A percentile compares a stretch with the other conserved stretches of the same genome.
phyloP scores from a whole-genome alignment of 768 basidiomycete genomes.

The Porphyrellus cyaneotinctus region DNA sequence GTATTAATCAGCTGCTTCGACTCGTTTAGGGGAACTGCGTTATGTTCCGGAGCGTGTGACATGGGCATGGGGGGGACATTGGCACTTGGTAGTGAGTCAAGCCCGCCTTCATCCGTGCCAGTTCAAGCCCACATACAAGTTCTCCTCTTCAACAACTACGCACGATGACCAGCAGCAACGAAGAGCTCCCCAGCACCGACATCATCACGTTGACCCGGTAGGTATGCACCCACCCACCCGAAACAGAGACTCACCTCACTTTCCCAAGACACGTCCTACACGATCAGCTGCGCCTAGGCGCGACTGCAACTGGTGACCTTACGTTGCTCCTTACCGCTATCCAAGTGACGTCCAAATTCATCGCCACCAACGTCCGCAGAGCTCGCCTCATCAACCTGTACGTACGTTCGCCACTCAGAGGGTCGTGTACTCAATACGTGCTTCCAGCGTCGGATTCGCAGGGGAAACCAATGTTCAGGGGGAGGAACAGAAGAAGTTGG shows the following conservation, averaged over 20 bases:
- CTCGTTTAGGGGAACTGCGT: not conserved
- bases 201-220: slow-evolving; percentile 92
- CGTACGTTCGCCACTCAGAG: slow-evolving; percentile 28
- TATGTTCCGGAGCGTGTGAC: slow-evolving; percentile 29
- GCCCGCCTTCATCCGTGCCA: slow-evolving; percentile 21
- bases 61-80: not conserved
- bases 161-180: slow-evolving; percentile 32
- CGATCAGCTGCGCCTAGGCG: slow-evolving; percentile 80
- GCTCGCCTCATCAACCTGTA: slow-evolving; percentile 96
- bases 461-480: slow-evolving; percentile 97
- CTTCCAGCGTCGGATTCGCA: slow-evolving; percentile 86
- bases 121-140: slow-evolving; percentile 9
- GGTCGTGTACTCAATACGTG: not conserved
- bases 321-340: slow-evolving; percentile 94
- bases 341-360: slow-evolving; percentile 95
- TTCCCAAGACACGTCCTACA: slow-evolving; percentile 73
- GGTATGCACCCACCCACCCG: slow-evolving; percentile 14
- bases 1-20: slow-evolving; percentile 14
- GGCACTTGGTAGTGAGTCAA: slow-evolving; percentile 3
- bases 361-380: slow-evolving; percentile 95
- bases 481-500: slow-evolving; percentile 99
- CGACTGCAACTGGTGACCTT: slow-evolving; percentile 86
- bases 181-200: slow-evolving; percentile 77
- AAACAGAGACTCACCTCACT: slow-evolving; percentile 3
- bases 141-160: not conserved